Base-by-base conservation (phyloP, 2,329 filamentous ascomycete genomes). In the Sarocladium brachiariae region DNA sequence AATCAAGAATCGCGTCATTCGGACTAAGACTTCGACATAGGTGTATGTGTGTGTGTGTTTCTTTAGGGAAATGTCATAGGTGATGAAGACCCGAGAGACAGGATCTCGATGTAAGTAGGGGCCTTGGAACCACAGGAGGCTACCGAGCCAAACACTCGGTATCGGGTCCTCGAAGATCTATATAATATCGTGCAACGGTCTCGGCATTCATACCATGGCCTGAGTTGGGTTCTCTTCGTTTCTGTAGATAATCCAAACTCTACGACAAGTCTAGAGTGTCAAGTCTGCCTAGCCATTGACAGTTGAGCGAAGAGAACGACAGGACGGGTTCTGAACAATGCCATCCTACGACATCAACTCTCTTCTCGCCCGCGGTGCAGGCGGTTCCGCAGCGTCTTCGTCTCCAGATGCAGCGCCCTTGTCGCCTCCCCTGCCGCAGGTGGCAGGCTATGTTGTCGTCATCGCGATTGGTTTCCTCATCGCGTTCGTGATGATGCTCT, bases 401-500 rank as follows among this genome's bases (percentile, higher is more conserved):
- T 21, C 46, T 8, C 45, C 53, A 11, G 33, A 51, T 16, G 43
- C 43, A 7, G 25, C 43, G 4, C 24, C 43, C 25, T 33, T 47
- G 18, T 47, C 62, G 0, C 43, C 43, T 31, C 43, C 39, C 27
- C 63, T 65, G 4, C 58, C 63, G 0, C 62, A 65, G 9, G 58
- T 57, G 1, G 62, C 57, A 2, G 62, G 63, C 16, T 65, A 65
- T 45, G 59, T 60, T 8, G 64, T 69, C 4, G 65, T 68, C 7
- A 61, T 67, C 3, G 62, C 55, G 0, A 58, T 67, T 46, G 65
- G 64, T 2, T 64, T 68, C 11, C 46, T 67, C 1, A 64, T 68
- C 51, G 63, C 65, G 0, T 58, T 65, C 19, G 65, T 66, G 19
- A 76, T 76, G 72, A 72, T 76, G 53, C 60, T 71, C 2, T 61